Percentiles rank a stretch among this genome's conserved stretches.
Evolutionary conservation across 1,139 yeast genomes (phyloP).

Genomic region (Candida sanyaensis): DNA sequence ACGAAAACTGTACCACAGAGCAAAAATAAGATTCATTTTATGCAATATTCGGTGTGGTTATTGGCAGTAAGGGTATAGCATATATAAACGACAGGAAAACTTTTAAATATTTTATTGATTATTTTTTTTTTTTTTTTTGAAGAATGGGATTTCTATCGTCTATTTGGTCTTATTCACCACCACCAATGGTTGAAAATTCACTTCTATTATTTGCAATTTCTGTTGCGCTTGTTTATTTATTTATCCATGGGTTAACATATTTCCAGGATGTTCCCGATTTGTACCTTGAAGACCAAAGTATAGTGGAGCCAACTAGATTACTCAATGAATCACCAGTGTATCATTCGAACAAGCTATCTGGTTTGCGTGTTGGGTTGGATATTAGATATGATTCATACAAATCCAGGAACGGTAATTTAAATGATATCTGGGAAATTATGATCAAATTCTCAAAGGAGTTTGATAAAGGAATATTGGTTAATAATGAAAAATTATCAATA

Average conservation of each 20-base stretch:
- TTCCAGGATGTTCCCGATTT: constrained; percentile 54
- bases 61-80: no score
- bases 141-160: not conserved
- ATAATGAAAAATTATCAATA: constrained; percentile 18
- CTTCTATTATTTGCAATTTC: constrained; percentile 1
- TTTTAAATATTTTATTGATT: no score
- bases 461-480: constrained; percentile 18
- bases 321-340: constrained; percentile 63
- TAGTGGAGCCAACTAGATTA: constrained; percentile 56
- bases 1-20: not conserved
- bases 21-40: no score
- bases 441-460: not conserved
- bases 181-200: not conserved
- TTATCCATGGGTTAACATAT: constrained; percentile 21
- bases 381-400: constrained; percentile 62
- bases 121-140: not conserved
- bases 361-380: constrained; percentile 65
- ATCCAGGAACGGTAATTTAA: constrained; percentile 65
- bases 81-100: no score
- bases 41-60: no score
- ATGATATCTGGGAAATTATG: constrained; percentile 57
- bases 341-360: constrained; percentile 58
- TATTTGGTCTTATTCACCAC: not conserved
- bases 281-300: constrained; percentile 62
- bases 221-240: constrained; percentile 20